Evolutionary conservation across 2,329 filamentous ascomycete genomes (phyloP), one percentile per base, ranked within the genome.

Genomic region (Microcera coccophila): DNA sequence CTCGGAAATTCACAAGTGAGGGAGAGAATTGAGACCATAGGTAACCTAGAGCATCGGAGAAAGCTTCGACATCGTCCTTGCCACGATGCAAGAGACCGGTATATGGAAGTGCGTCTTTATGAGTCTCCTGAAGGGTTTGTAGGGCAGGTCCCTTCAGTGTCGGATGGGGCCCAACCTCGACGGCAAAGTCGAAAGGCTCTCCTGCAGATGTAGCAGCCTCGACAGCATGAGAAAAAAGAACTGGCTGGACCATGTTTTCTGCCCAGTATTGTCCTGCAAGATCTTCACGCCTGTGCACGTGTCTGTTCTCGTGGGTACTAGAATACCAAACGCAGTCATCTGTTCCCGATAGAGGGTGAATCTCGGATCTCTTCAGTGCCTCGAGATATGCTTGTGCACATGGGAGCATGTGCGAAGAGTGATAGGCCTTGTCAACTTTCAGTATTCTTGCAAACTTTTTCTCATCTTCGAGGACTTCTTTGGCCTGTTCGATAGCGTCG

Each of bases 61-160:
- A 70, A 53, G 19, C 72, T 69, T 19, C 45, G 39, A n/a, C 50
- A 32, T 28, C 45, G 32, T 18, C 43, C 65, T 39, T 74, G 69
- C 20, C 74, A 35, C 35, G 22, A 26, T 7, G 7, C 22, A 26
- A 26, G 12, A 12, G 7, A 7, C 12, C 22, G 22, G 7, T 7
- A 26, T 26, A 26, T 7, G 22, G 22, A 7, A 26, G 22, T 12
- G 22, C 7, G 7, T 26, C 12, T 7, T 7, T 26, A 12, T 26
- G 22, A 7, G 22, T 12, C 8, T 32, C 29, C 29, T n/a, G 29
- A n/a, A 32, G 7, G 9, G n/a, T 59, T 20, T 61, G 57, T 11
- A 44, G 34, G 3, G 62, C 39, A 0, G 58, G 55, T 3, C 53
- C 54, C 8, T 47, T 41, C 21, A 65, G 49, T 3, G 52, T 48